Conservation (phyloP, 768 basidiomycete species). For the Rhizopogon vinicolor region DNA sequence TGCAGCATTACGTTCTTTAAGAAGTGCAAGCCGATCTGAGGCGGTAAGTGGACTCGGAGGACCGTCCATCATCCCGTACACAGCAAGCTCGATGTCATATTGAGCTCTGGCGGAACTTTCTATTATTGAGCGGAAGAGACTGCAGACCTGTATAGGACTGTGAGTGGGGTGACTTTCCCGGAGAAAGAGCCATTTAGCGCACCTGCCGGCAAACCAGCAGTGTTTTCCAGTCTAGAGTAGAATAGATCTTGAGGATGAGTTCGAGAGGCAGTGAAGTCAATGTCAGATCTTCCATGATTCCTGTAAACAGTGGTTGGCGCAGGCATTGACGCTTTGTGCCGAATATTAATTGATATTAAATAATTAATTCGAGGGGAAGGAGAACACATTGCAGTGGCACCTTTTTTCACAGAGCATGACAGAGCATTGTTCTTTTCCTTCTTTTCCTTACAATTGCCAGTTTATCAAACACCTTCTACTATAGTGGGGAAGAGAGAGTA, state of each 20-base stretch:
- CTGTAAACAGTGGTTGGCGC: too few species aligned
- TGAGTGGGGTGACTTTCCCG: neutral
- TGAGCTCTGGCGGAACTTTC: conserved; percentile 29
- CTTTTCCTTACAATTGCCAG: too few species aligned
- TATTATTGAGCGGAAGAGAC: conserved; percentile 22
- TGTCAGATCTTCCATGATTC: neutral
- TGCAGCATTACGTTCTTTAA: conserved; percentile 34
- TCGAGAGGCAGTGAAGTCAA: conserved; percentile 18
- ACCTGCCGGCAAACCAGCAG: conserved; percentile 26
- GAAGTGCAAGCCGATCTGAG: conserved; percentile 31
- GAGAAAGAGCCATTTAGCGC: neutral
- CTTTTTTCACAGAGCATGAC: too few species aligned
- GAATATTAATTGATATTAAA: too few species aligned
- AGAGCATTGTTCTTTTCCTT: too few species aligned
- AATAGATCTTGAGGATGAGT: conserved; percentile 18
- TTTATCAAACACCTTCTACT: too few species aligned
- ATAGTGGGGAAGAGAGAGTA: too few species aligned
- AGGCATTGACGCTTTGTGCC: too few species aligned
- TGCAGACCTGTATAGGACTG: conserved; percentile 26
- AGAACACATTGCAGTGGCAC: too few species aligned
- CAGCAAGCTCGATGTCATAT: conserved; percentile 42
- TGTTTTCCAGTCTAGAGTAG: conserved; percentile 15
- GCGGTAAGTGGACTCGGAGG: conserved; percentile 20
- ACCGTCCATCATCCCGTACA: conserved; percentile 39
- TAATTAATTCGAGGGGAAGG: too few species aligned